A percentile compares a stretch with the other conserved stretches of the same genome.
These are phyloP conservation scores for Triticum timopheevii DNA, from an alignment of 176 grass and related monocot genomes.

Conservation along the genomic window DNA sequence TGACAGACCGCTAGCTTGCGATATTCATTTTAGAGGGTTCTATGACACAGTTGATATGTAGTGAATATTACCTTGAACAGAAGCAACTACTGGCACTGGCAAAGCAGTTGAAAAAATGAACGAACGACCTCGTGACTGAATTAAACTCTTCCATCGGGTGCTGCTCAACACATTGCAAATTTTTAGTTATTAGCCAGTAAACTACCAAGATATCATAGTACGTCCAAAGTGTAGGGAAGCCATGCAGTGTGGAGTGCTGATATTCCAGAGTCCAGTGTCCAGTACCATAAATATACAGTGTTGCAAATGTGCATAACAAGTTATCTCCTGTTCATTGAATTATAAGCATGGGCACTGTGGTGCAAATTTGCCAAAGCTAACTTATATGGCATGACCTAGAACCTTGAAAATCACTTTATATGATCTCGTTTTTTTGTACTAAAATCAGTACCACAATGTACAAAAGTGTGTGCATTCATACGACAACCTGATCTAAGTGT, in stretches of 20 bases:
- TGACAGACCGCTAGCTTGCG: not conserved
- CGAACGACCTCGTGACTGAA: slow-evolving; percentile 84
- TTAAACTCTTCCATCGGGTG: slow-evolving; percentile 78
- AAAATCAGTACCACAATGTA: not conserved
- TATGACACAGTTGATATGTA: not conserved
- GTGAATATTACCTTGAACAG: slow-evolving; percentile 67
- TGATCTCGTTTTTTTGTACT: not conserved
- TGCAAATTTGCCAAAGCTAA: slow-evolving; percentile 3
- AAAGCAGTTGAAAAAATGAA: slow-evolving; percentile 96
- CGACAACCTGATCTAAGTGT: not conserved
- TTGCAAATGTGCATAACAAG: slow-evolving; percentile 2
- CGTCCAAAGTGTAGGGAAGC: not conserved
- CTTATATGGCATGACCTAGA: not conserved
- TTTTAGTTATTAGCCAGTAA: slow-evolving; percentile 7
- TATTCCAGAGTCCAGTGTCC: not conserved
- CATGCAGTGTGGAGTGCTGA: not conserved
- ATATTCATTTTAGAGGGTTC: slow-evolving; percentile 12
- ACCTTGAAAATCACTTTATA: not conserved
- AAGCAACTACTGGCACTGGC: slow-evolving; percentile 79
- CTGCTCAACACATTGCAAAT: slow-evolving; percentile 50
- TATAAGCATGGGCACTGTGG: not conserved
- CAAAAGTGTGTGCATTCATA: not conserved
- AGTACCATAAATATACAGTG: not conserved
- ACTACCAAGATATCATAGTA: not conserved
- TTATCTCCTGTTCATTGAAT: not conserved